Evolutionary conservation across 2,329 filamentous ascomycete species (phyloP).

Genomic region (Fusarium tuaranense): DNA sequence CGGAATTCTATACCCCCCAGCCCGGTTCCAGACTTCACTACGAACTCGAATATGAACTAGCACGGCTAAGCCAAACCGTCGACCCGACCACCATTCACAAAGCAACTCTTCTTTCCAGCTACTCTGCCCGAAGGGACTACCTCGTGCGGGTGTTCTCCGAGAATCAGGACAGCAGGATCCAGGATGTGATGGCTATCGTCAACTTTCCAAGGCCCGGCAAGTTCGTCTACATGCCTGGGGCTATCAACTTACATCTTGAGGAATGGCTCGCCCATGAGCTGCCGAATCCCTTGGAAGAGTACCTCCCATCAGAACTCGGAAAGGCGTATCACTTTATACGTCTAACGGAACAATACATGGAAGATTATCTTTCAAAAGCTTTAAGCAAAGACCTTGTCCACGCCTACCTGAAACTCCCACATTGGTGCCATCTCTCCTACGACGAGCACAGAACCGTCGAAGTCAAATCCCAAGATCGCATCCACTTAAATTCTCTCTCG

Average conservation of each 20-base stretch:
- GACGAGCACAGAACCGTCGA: background rate
- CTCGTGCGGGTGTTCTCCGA: background rate
- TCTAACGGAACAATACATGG: background rate
- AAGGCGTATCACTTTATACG: background rate
- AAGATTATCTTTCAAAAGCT: slow-evolving; percentile 20
- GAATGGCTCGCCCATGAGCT: background rate
- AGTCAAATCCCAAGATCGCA: background rate
- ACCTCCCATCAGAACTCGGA: background rate
- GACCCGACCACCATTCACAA: background rate
- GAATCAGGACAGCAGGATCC: background rate
- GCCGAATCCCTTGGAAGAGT: background rate
- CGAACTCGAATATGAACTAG: background rate
- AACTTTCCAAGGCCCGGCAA: background rate
- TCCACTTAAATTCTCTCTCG: background rate
- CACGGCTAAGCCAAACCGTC: background rate
- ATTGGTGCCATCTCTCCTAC: slow-evolving; percentile 7
- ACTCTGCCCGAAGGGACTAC: background rate
- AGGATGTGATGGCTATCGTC: slow-evolving; percentile 13
- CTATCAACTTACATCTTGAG: background rate
- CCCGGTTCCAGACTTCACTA: background rate
- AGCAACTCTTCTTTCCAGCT: background rate
- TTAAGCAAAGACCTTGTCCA: background rate
- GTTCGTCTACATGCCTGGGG: background rate
- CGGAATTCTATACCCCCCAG: background rate
- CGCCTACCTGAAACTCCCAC: slow-evolving; percentile 6